Percentiles rank a stretch among this genome's conserved stretches.
Evolutionary conservation across 2,329 filamentous ascomycete genomes (phyloP).

Genomic region (Xylariaceae sp.): DNA sequence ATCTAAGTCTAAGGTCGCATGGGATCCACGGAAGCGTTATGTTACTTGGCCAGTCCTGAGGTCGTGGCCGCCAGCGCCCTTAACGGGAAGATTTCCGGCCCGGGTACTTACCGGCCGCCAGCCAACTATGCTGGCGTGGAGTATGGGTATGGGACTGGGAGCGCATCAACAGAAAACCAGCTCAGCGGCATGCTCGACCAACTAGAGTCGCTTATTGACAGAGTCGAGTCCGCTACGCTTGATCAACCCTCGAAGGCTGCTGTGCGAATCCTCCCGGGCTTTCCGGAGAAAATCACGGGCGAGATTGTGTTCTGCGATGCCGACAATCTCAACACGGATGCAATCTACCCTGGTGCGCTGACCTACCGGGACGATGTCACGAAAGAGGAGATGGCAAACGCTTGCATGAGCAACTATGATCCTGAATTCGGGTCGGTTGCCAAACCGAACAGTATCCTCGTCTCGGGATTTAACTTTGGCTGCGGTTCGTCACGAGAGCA

Average conservation of each 20-base stretch:
- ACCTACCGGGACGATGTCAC: conserved; percentile 87
- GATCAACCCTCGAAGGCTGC: not conserved
- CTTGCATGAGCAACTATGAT: conserved; percentile 95
- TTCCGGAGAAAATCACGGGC: conserved; percentile 75
- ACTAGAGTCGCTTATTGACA: not conserved
- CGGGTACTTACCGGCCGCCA: conserved; percentile 43
- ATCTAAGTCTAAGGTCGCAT: too few species aligned
- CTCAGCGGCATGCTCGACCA: not conserved
- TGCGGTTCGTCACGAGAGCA: conserved; percentile 66
- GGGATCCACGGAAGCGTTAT: not conserved
- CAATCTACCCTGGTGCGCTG: conserved; percentile 86
- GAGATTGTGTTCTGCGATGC: conserved; percentile 69
- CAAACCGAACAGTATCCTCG: not conserved
- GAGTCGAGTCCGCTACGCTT: not conserved
- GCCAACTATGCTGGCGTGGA: not conserved
- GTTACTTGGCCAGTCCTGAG: conserved; percentile 65
- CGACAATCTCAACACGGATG: conserved; percentile 78
- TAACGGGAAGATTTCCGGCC: conserved; percentile 68
- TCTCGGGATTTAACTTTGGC: conserved; percentile 4
- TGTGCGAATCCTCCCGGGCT: conserved; percentile 71
- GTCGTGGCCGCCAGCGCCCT: conserved; percentile 88
- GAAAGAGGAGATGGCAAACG: conserved; percentile 74
- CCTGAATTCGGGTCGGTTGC: conserved; percentile 23
- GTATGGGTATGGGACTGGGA: conserved; percentile 39
- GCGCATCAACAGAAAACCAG: not conserved